phyloP scores from a whole-genome alignment of 1,284 basidiomycete species.

The Pterulicium gracile region DNA sequence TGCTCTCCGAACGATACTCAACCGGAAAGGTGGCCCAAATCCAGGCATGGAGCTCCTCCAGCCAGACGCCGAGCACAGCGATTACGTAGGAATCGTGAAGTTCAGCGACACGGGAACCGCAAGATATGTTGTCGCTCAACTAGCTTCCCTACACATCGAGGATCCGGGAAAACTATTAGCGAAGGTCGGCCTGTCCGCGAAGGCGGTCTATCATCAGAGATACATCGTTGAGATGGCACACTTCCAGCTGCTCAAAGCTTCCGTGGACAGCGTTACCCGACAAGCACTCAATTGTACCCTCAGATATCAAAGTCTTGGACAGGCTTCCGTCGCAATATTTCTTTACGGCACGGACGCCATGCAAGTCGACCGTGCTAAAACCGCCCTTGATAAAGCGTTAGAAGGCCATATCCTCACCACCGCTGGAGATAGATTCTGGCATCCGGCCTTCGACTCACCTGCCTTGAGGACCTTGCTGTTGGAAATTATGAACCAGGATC shows the following conservation, averaged over 20 bases:
- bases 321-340: neutral
- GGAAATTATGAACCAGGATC: neutral
- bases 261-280: neutral
- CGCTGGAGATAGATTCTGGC: conserved; percentile 1
- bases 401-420: neutral
- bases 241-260: neutral
- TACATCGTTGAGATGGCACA: neutral
- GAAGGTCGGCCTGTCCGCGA: neutral
- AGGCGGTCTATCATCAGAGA: neutral
- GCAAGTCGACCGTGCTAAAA: neutral
- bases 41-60: neutral
- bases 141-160: no score
- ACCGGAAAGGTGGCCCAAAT: neutral
- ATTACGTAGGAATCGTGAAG: neutral
- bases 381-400: neutral
- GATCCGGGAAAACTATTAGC: neutral
- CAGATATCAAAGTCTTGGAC: neutral
- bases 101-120: neutral
- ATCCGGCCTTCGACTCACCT: neutral
- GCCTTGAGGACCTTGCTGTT: neutral
- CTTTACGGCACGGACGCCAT: neutral
- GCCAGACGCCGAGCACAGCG: neutral
- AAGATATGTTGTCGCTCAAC: neutral
- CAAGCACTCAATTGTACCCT: neutral
- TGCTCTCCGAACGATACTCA: neutral